Evolutionary conservation across 2,329 filamentous ascomycete genomes (phyloP), one percentile per base, ranked within the genome.

Genomic region (Xenoacremonium recifei): DNA sequence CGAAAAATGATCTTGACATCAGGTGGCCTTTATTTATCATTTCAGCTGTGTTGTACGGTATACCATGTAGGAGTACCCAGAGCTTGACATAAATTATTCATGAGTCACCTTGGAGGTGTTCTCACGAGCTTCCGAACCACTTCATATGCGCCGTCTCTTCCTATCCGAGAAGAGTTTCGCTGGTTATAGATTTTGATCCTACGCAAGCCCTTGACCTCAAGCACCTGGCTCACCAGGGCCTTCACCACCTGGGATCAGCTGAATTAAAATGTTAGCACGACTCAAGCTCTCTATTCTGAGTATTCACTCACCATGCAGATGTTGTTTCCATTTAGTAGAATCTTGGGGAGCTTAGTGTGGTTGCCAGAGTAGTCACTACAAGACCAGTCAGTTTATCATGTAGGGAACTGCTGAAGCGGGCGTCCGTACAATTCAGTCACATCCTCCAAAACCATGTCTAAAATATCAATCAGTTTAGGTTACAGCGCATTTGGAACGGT

Each of bases 401-500:
- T 23, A 10, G 15, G 13, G 23, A 27, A 13, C 9, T 13, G 23
- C 9, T 15, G 30, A 16, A 16, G 9, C 23, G 13, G 16, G 6
- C 15, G 10, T 31, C 51, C 84, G 55, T 77, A 93, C 92, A 90
- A 96, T 72, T 99, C 93, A 23, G 90, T 96, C 49, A 97, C 93
- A 56, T 99, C 89, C 64, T 96, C 91, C 21, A 99, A 72, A 6
- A 99, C 93, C 91, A 99, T 99, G 69, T 99, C 92, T 97, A 54
- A 29, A 48, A 50, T 42, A 39, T 27, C 7, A 35, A 50, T 63
- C 35, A 64, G 56, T 27, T 39, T 25, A n/a, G 3, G 3, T n/a
- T 16, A 7, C 15, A 20, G 6, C 10, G 5, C 3, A 4, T 13
- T 42, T 16, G 5, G 30, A 9, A 15, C 3, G 11, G 17, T 13